Evolutionary conservation across 768 basidiomycete species (phyloP).

Genomic region (Cytidiella melzeri): DNA sequence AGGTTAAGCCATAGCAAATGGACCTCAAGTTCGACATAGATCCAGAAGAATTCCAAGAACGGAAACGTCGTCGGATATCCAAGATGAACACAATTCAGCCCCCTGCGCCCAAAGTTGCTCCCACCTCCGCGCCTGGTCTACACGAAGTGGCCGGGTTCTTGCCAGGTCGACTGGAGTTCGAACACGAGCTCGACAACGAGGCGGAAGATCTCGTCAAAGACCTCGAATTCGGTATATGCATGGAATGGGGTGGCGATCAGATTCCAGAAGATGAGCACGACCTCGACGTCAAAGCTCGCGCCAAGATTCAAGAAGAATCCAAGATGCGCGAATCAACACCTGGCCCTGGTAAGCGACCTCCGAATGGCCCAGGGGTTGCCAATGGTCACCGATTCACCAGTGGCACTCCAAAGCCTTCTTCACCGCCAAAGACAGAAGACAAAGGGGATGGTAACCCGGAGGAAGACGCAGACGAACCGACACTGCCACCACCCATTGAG

Average conservation of each 20-base stretch:
- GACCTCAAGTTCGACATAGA: constrained; percentile 65
- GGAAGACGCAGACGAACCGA: constrained; percentile 56
- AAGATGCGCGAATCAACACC: constrained; percentile 21
- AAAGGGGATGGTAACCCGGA: constrained; percentile 45
- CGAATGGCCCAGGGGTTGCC: constrained; percentile 25
- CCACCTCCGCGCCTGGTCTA: constrained; percentile 84
- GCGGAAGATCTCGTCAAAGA: constrained; percentile 95
- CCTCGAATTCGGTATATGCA: constrained; percentile 89
- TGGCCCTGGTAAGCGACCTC: constrained; percentile 21
- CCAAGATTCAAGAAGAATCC: constrained; percentile 35
- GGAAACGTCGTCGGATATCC: constrained; percentile 85
- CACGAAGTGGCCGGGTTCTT: constrained; percentile 93
- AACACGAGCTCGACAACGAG: constrained; percentile 95
- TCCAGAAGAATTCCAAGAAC: constrained; percentile 77
- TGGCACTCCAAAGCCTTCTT: constrained; percentile 20
- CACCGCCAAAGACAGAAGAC: constrained; percentile 35
- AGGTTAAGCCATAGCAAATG: constrained; percentile 27
- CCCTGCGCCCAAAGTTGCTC: constrained; percentile 62
- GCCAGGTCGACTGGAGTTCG: constrained; percentile 96
- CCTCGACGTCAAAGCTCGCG: constrained; percentile 54
- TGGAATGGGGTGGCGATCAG: constrained; percentile 78
- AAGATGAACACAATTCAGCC: constrained; percentile 57
- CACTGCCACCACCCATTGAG: constrained; percentile 74
- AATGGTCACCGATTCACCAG: constrained; percentile 21
- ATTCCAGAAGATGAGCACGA: constrained; percentile 77